phyloP scores from a whole-genome alignment of 306 rosid genomes.

The Betula pendula region DNA sequence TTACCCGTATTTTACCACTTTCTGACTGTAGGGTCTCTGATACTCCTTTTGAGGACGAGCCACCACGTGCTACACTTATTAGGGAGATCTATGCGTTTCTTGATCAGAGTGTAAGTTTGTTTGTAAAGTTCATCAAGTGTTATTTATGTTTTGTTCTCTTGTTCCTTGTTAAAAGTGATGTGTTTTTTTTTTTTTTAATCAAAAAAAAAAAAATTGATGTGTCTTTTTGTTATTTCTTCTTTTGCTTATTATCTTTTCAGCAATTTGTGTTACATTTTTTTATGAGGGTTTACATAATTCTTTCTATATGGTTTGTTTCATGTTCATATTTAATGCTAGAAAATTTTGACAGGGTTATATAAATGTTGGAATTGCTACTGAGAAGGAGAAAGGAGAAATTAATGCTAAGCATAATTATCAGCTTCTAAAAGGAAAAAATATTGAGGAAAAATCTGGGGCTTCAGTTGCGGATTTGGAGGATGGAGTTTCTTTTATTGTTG shows the following conservation, averaged over 20 bases:
- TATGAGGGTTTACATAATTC: background rate
- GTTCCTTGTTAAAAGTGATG: constrained; percentile 12
- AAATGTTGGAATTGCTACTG: constrained; percentile 91
- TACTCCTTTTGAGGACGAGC: constrained; percentile 50
- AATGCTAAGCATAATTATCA: constrained; percentile 55
- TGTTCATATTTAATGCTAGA: constrained; percentile 18
- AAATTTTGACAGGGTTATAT: constrained; percentile 83
- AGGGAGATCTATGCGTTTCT: constrained; percentile 93
- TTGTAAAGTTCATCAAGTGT: constrained; percentile 16
- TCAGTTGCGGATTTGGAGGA: constrained; percentile 88
- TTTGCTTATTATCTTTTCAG: background rate
- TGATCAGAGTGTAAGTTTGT: constrained; percentile 84
- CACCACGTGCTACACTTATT: constrained; percentile 57
- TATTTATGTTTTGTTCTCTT: constrained; percentile 22
- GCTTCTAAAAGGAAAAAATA: constrained; percentile 60
- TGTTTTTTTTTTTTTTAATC: no score
- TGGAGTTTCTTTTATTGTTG: constrained; percentile 84
- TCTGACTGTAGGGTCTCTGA: constrained; percentile 81
- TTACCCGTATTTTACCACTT: constrained; percentile 88
- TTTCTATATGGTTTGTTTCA: constrained; percentile 11
- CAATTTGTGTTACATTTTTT: constrained; percentile 15
- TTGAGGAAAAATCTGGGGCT: constrained; percentile 58
- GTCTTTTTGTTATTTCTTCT: background rate
- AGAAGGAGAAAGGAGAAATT: constrained; percentile 62
- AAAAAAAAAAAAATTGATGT: no score